phyloP scores from a whole-genome alignment of 2,329 filamentous ascomycete species.

The Colletotrichum magnum region DNA sequence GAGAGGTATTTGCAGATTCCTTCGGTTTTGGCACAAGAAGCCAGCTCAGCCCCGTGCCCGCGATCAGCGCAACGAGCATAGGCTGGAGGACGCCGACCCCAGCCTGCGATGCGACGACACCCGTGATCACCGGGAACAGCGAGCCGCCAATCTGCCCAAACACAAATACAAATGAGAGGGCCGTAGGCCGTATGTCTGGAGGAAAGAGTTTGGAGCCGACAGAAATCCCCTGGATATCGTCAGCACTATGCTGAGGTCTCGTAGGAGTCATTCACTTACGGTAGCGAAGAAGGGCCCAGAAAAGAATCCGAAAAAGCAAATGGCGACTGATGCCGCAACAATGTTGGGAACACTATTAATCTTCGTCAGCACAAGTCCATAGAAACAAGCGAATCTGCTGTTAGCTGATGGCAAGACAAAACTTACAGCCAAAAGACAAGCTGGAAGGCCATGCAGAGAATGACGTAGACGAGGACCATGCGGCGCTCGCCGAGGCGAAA shows the following conservation, averaged over 20 bases:
- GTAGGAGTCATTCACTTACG: slow-evolving; percentile 49
- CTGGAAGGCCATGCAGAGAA: slow-evolving; percentile 67
- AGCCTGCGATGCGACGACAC: slow-evolving; percentile 60
- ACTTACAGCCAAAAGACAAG: slow-evolving; percentile 72
- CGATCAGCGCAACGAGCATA: slow-evolving; percentile 63
- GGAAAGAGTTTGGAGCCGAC: slow-evolving; percentile 67
- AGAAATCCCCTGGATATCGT: slow-evolving; percentile 62
- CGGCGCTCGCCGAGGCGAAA: slow-evolving; percentile 70
- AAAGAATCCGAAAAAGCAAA: slow-evolving; percentile 70
- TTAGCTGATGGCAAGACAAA: too few relatives aligned
- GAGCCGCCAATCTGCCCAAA: slow-evolving; percentile 69
- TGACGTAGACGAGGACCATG: slow-evolving; percentile 69
- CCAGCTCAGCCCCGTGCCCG: slow-evolving; percentile 63
- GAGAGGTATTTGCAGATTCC: slow-evolving; percentile 45
- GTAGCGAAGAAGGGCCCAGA: slow-evolving; percentile 71
- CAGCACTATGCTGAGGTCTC: not conserved
- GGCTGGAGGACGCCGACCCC: slow-evolving; percentile 67
- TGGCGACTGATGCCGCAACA: slow-evolving; percentile 65
- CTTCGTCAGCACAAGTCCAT: slow-evolving; percentile 22
- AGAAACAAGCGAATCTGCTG: not conserved
- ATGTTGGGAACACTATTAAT: slow-evolving; percentile 55
- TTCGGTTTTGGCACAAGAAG: slow-evolving; percentile 58
- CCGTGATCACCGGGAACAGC: slow-evolving; percentile 69
- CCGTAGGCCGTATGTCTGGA: slow-evolving; percentile 51
- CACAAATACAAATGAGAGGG: slow-evolving; percentile 67